These are phyloP conservation scores for Populus ilicifolia DNA, from an alignment of 345 rosid species.

Conservation along the genomic window DNA sequence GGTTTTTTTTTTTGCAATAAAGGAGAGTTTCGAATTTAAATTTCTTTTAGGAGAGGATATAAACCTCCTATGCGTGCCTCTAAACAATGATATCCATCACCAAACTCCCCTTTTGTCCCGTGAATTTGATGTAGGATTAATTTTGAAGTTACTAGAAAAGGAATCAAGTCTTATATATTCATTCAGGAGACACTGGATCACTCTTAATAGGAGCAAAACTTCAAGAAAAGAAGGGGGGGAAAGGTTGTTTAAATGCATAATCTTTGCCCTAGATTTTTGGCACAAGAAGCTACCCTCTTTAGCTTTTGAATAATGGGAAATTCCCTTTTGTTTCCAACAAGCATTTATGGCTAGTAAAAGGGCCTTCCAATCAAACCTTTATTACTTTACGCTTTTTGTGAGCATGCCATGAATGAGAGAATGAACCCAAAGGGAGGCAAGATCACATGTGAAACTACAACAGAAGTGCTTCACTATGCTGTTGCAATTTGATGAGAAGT, in stretches of 20 bases:
- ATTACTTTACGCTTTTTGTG: slow-evolving; percentile 12
- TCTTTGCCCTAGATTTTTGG: not conserved
- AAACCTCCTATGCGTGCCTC: too few relatives aligned
- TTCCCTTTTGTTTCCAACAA: slow-evolving; percentile 11
- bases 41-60: too few relatives aligned
- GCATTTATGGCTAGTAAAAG: slow-evolving; percentile 11
- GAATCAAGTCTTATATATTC: too few relatives aligned
- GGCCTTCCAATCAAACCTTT: slow-evolving; percentile 12
- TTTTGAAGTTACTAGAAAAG: too few relatives aligned
- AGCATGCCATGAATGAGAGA: slow-evolving; percentile 22
- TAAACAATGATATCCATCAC: too few relatives aligned
- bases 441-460: slow-evolving; percentile 20
- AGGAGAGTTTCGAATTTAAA: too few relatives aligned
- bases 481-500: slow-evolving; percentile 41
- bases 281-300: slow-evolving; percentile 1
- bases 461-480: slow-evolving; percentile 24
- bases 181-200: too few relatives aligned
- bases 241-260: not conserved
- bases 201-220: not conserved
- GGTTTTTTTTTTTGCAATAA: too few relatives aligned
- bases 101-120: too few relatives aligned
- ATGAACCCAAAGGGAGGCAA: not conserved
- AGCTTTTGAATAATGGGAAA: slow-evolving; percentile 18
- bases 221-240: not conserved
- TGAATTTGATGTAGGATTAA: too few relatives aligned